phyloP scores from a whole-genome alignment of 441 rosid genomes.

The Populus hybrid region DNA sequence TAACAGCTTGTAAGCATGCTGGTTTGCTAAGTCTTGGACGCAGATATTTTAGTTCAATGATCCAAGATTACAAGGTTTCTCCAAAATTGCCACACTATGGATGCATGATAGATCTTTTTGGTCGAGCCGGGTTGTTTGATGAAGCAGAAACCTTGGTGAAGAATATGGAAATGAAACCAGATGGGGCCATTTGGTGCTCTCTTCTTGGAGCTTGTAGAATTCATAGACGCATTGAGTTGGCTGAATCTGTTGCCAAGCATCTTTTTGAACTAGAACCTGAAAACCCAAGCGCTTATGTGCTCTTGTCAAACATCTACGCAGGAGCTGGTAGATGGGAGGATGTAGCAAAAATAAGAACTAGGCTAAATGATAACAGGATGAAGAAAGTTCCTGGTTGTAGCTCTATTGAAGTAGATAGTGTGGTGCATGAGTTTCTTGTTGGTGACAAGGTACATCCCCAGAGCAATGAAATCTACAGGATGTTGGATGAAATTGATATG shows the following conservation, averaged over 20 bases:
- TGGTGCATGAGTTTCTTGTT: constrained; percentile 69
- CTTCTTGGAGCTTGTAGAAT: constrained; percentile 58
- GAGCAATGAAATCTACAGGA: constrained; percentile 51
- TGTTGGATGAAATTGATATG: constrained; percentile 68
- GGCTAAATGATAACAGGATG: constrained; percentile 52
- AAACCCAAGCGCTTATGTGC: constrained; percentile 57
- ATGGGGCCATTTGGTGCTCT: constrained; percentile 68
- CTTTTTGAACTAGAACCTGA: constrained; percentile 58
- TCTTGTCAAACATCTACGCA: constrained; percentile 76
- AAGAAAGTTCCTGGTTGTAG: constrained; percentile 78
- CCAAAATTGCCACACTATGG: constrained; percentile 73
- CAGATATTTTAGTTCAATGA: constrained; percentile 50
- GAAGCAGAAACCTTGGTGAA: constrained; percentile 54
- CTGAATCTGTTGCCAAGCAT: constrained; percentile 49
- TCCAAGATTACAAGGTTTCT: constrained; percentile 39
- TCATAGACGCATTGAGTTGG: constrained; percentile 49
- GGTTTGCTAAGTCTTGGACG: constrained; percentile 61
- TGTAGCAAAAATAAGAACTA: constrained; percentile 53
- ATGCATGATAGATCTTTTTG: constrained; percentile 77
- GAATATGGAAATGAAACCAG: constrained; percentile 49
- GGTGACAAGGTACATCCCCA: constrained; percentile 60
- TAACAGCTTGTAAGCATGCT: constrained; percentile 75
- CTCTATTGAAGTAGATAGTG: constrained; percentile 59
- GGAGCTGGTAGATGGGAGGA: constrained; percentile 66
- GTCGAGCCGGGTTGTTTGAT: constrained; percentile 55